phyloP scores from a whole-genome alignment of 2,329 filamentous ascomycete genomes.

The Septoria linicola region DNA sequence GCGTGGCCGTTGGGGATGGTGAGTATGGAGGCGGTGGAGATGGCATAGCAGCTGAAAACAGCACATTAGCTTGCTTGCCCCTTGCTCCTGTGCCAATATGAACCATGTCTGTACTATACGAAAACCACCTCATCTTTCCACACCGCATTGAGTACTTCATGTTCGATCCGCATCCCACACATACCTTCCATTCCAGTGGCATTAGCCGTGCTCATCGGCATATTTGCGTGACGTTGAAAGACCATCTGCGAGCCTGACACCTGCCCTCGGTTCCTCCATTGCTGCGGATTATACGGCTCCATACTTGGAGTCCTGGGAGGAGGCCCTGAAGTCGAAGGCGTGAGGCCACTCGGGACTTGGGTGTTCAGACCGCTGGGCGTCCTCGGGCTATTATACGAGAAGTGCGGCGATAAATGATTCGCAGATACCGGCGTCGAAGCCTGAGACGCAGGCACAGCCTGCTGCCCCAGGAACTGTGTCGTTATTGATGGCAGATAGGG shows the following conservation, averaged over 20 bases:
- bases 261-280: constrained; percentile 47
- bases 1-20: constrained; percentile 45
- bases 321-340: constrained; percentile 23
- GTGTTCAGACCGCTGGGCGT: constrained; percentile 29
- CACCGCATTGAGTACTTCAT: too few relatives aligned
- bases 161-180: too few relatives aligned
- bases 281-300: constrained; percentile 51
- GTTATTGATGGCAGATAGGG: constrained; percentile 31
- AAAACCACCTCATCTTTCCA: too few relatives aligned
- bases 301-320: constrained; percentile 34
- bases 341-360: constrained; percentile 19
- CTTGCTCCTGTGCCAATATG: too few relatives aligned
- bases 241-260: constrained; percentile 41
- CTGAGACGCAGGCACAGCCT: constrained; percentile 37
- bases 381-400: constrained; percentile 30
- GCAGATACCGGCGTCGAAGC: constrained; percentile 41
- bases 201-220: constrained; percentile 39
- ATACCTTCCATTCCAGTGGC: constrained; percentile 51
- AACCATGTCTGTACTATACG: too few relatives aligned
- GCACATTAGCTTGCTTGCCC: constrained; percentile 4
- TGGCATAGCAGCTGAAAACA: constrained; percentile 46
- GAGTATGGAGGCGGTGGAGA: constrained; percentile 53
- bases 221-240: constrained; percentile 33
- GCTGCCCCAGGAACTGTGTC: constrained; percentile 31
- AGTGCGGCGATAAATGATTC: constrained; percentile 32